These are phyloP conservation scores for Colletotrichum lini DNA, from an alignment of 2,329 filamentous ascomycete genomes.

Conservation along the genomic window DNA sequence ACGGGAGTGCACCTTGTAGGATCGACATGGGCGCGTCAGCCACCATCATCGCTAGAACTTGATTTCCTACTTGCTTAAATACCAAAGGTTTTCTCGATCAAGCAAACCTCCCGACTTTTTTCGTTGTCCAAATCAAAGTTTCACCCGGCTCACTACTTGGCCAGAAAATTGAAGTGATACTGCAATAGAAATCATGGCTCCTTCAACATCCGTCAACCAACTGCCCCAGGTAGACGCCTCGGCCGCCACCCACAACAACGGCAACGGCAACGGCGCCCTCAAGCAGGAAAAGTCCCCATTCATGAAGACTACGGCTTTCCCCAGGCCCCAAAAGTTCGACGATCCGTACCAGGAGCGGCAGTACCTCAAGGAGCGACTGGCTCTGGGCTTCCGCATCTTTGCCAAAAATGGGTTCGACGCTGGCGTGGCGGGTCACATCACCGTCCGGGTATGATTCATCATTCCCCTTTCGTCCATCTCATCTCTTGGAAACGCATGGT, in stretches of 20 bases:
- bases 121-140: not conserved
- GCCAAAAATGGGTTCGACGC: slow-evolving; percentile 71
- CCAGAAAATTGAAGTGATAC: not conserved
- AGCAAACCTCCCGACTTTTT: too few relatives aligned
- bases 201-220: slow-evolving; percentile 20
- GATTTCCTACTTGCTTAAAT: not conserved
- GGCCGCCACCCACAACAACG: slow-evolving; percentile 2
- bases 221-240: slow-evolving; percentile 20
- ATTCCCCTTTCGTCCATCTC: too few relatives aligned
- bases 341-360: slow-evolving; percentile 59
- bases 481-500: not conserved
- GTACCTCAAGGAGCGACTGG: slow-evolving; percentile 68
- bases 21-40: not conserved
- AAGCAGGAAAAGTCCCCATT: slow-evolving; percentile 6
- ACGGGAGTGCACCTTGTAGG: not conserved
- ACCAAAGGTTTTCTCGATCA: not conserved
- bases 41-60: not conserved
- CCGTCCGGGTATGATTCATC: slow-evolving; percentile 56
- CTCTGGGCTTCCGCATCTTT: slow-evolving; percentile 71
- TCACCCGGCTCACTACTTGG: not conserved
- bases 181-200: slow-evolving; percentile 13
- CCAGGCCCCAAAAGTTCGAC: slow-evolving; percentile 42
- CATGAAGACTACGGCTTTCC: slow-evolving; percentile 1
- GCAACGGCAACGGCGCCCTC: slow-evolving; percentile 21
- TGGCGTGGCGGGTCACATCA: slow-evolving; percentile 77